Percentiles rank a stretch among this genome's conserved stretches.
Conservation (phyloP, 2,329 filamentous ascomycete species). For the Pseudocercospora vitis region DNA sequence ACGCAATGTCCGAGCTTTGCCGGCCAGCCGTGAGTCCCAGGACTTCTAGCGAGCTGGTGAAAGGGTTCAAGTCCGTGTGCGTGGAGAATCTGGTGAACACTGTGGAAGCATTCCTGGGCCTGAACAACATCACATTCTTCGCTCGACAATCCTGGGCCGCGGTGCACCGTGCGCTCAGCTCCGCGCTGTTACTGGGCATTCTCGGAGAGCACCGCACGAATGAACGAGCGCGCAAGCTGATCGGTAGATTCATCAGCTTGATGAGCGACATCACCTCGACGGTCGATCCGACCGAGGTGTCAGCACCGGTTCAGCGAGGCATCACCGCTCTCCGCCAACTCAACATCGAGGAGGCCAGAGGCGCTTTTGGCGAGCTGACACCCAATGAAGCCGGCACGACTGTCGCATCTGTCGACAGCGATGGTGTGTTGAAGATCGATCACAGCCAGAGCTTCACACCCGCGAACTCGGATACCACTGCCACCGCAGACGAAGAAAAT, state of each 20-base stretch:
- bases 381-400: constrained; percentile 15
- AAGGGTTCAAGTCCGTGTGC: constrained; percentile 55
- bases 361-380: constrained; percentile 13
- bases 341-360: constrained; percentile 30
- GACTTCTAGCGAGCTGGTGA: constrained; percentile 47
- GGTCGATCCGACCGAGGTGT: constrained; percentile 50
- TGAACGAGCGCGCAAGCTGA: constrained; percentile 46
- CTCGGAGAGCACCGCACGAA: constrained; percentile 51
- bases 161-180: constrained; percentile 43
- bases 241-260: constrained; percentile 49
- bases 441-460: constrained; percentile 32
- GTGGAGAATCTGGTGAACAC: constrained; percentile 56
- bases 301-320: constrained; percentile 49
- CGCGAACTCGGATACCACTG: constrained; percentile 32
- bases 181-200: constrained; percentile 40
- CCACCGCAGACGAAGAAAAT: constrained; percentile 39
- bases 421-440: constrained; percentile 28
- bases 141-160: constrained; percentile 41
- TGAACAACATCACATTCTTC: constrained; percentile 52
- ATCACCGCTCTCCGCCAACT: constrained; percentile 49
- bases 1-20: constrained; percentile 63
- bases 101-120: constrained; percentile 61
- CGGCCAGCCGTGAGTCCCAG: constrained; percentile 59
- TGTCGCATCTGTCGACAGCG: constrained; percentile 12
- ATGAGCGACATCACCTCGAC: constrained; percentile 50